Conservation (phyloP, 2,329 filamentous ascomycete genomes). For the Penicillium occitanis region DNA sequence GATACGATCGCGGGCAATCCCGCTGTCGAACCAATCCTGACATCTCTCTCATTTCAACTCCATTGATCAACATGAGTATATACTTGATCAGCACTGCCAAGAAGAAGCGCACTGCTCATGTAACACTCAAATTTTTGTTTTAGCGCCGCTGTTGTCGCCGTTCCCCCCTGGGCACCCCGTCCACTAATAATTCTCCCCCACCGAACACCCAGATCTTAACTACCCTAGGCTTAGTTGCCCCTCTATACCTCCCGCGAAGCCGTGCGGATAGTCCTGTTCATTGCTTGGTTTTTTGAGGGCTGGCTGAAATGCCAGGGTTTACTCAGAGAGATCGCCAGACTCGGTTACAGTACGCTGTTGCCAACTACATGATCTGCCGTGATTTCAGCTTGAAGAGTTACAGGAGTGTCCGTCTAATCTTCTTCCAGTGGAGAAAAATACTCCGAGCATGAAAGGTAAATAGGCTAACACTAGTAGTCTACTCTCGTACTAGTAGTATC, state of each 20-base stretch:
- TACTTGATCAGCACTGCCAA: neutral
- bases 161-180: neutral
- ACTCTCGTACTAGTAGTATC: too few species aligned
- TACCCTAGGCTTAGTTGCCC: conserved; percentile 4
- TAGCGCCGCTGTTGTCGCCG: conserved; percentile 1
- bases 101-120: neutral
- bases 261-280: neutral
- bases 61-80: neutral
- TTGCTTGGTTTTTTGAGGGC: neutral
- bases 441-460: conserved; percentile 2
- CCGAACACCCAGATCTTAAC: conserved; percentile 7
- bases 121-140: neutral
- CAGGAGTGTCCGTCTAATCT: neutral
- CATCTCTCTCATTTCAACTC: neutral
- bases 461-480: neutral
- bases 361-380: neutral
- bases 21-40: conserved; percentile 6
- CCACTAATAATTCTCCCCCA: neutral
- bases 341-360: neutral
- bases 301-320: conserved; percentile 12
- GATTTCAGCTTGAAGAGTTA: neutral
- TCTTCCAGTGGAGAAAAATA: neutral
- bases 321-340: neutral
- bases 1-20: neutral
- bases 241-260: conserved; percentile 8